A percentile compares a stretch with the other conserved stretches of the same genome.
These are phyloP conservation scores for Candida pseudofarinosa DNA, from an alignment of 805 yeast species.

Conservation along the genomic window DNA sequence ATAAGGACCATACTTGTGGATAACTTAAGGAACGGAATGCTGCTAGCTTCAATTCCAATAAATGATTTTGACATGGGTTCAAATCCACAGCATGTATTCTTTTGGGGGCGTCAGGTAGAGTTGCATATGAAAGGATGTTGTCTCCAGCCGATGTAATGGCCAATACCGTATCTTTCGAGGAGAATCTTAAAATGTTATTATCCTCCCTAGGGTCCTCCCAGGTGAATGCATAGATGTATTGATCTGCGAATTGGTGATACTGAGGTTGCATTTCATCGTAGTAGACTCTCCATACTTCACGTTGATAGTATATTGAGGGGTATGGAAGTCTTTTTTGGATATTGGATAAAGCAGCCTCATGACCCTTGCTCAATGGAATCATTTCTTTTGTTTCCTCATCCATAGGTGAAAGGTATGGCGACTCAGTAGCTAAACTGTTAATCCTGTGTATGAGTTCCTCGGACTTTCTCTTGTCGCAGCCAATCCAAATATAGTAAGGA, in stretches of 20 bases:
- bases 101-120: conserved; percentile 67
- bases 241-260: conserved; percentile 69
- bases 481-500: conserved; percentile 82
- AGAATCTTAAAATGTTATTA: conserved; percentile 57
- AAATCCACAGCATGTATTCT: conserved; percentile 81
- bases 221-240: conserved; percentile 82
- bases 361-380: conserved; percentile 56
- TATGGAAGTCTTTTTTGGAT: conserved; percentile 64
- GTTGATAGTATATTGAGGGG: conserved; percentile 78
- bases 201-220: conserved; percentile 92
- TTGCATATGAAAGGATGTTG: conserved; percentile 69
- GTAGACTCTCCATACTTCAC: conserved; percentile 73
- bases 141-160: conserved; percentile 89
- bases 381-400: conserved; percentile 14
- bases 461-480: conserved; percentile 43
- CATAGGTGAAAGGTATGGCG: conserved; percentile 72
- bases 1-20: conserved; percentile 67
- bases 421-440: conserved; percentile 74
- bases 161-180: conserved; percentile 63
- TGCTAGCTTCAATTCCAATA: conserved; percentile 75
- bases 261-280: conserved; percentile 67
- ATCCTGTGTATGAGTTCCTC: conserved; percentile 53
- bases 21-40: conserved; percentile 54
- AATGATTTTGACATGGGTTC: conserved; percentile 79
- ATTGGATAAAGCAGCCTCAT: conserved; percentile 69